Percentiles rank a stretch among this genome's conserved stretches.
Evolutionary conservation across 116 monocot genomes (phyloP).

Genomic region (Thalassia testudinum): DNA sequence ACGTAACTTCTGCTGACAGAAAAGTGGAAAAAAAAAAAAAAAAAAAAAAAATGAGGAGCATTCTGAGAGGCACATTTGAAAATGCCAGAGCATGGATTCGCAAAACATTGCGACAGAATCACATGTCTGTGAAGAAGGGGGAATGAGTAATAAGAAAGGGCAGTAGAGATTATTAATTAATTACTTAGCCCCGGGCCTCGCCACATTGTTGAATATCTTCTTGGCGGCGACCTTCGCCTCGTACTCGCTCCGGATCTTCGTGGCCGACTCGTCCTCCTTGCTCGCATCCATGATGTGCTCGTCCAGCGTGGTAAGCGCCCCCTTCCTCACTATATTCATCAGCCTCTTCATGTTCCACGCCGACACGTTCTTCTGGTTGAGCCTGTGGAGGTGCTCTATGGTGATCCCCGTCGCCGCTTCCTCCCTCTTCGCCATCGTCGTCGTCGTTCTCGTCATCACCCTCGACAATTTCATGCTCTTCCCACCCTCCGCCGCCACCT

Average conservation of each 20-base stretch:
- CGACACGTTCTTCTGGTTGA: slow-evolving; percentile 64
- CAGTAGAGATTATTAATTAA: no score
- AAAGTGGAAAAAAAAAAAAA: neutral
- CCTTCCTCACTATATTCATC: slow-evolving; percentile 60
- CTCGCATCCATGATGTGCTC: slow-evolving; percentile 25
- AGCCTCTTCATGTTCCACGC: slow-evolving; percentile 92
- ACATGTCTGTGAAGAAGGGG: no score
- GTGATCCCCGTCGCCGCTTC: slow-evolving; percentile 15
- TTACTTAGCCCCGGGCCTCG: slow-evolving; percentile 58
- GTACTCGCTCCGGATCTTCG: slow-evolving; percentile 51
- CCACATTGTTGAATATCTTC: slow-evolving; percentile 75
- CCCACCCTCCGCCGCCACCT: slow-evolving; percentile 4
- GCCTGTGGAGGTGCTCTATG: slow-evolving; percentile 42
- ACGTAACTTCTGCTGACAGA: no score
- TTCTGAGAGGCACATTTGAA: no score
- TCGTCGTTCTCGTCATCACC: slow-evolving; percentile 7
- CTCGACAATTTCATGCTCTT: slow-evolving; percentile 19
- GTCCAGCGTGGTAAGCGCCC: slow-evolving; percentile 48
- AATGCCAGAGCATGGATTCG: no score
- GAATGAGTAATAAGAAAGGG: no score
- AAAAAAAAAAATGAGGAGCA: neutral
- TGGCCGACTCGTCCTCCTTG: slow-evolving; percentile 42
- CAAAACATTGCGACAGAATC: no score
- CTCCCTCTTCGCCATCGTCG: slow-evolving; percentile 11
- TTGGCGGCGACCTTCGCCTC: slow-evolving; percentile 78